Evolutionary conservation across 2,329 filamentous ascomycete species (phyloP).

Genomic region (Tolypocladium pustulatum): DNA sequence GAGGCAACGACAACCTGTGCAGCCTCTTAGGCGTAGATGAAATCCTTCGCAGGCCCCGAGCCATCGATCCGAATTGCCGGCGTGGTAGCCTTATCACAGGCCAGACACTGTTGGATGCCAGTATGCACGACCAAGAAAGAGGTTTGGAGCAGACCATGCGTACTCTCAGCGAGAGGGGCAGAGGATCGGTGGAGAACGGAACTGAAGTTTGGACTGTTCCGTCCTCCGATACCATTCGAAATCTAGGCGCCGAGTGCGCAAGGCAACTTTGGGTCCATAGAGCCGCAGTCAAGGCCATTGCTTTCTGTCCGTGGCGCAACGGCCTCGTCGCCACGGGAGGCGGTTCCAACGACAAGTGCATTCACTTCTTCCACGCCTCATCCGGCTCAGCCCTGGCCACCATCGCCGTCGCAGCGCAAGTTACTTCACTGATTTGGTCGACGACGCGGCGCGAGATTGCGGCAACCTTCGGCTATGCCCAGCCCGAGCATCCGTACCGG

Average conservation of each 20-base stretch:
- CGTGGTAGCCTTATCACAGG: background rate
- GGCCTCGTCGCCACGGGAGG: slow-evolving; percentile 83
- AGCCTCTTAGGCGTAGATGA: slow-evolving; percentile 65
- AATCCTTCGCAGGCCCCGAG: slow-evolving; percentile 27
- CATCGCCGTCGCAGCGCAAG: slow-evolving; percentile 86
- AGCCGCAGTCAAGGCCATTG: slow-evolving; percentile 91
- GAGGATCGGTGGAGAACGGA: slow-evolving; percentile 1
- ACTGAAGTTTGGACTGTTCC: slow-evolving; percentile 18
- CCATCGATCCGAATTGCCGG: background rate
- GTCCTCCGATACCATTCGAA: slow-evolving; percentile 27
- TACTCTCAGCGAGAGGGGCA: background rate
- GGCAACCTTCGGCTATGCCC: slow-evolving; percentile 87
- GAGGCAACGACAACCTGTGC: slow-evolving; percentile 87
- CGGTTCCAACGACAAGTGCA: slow-evolving; percentile 87
- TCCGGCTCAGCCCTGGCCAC: slow-evolving; percentile 79
- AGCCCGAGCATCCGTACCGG: slow-evolving; percentile 79
- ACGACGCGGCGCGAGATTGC: slow-evolving; percentile 76
- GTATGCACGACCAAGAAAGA: background rate
- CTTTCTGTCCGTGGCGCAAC: slow-evolving; percentile 90
- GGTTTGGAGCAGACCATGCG: background rate
- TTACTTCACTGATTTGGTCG: slow-evolving; percentile 88
- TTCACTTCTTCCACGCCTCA: slow-evolving; percentile 86
- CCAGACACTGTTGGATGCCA: background rate
- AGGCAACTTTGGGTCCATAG: slow-evolving; percentile 68
- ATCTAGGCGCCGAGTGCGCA: slow-evolving; percentile 44